Evolutionary conservation across 805 yeast species (phyloP).

Genomic region (Candida dajiaensis): DNA sequence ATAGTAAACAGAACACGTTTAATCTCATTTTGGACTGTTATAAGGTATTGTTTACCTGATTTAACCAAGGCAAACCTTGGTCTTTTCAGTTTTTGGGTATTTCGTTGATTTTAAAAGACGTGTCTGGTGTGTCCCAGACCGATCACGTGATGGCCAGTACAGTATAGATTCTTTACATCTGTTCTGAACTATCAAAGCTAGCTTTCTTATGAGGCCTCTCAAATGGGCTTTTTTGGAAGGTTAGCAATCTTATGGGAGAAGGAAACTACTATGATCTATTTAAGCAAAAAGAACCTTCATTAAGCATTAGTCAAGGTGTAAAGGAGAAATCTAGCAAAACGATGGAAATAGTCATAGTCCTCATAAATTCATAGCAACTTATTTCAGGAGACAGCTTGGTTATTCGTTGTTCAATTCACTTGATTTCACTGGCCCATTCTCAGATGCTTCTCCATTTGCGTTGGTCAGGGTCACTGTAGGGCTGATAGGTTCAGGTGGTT

Average conservation of each 20-base stretch:
- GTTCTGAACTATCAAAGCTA: too few species aligned
- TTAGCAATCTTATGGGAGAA: too few species aligned
- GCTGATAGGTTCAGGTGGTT: not conserved
- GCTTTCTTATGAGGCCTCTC: too few species aligned
- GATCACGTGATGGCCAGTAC: not conserved
- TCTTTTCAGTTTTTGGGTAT: not conserved
- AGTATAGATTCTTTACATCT: too few species aligned
- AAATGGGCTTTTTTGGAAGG: too few species aligned
- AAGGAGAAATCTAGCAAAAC: not conserved
- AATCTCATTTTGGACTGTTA: not conserved
- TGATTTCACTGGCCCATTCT: not conserved
- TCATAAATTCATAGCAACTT: not conserved
- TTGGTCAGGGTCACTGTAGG: not conserved
- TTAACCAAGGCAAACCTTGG: not conserved
- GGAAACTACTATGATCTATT: not conserved
- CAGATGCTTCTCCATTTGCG: not conserved
- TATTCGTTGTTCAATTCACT: conserved; percentile 3
- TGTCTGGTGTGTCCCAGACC: not conserved
- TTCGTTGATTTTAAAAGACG: not conserved
- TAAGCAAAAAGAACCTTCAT: too few species aligned
- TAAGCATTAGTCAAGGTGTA: not conserved
- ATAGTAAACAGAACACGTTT: not conserved
- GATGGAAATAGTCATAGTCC: not conserved
- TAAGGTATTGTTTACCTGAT: not conserved
- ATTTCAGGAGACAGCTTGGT: not conserved